Base-by-base conservation (phyloP, 768 basidiomycete species). In the Kwoniella heveanensis region DNA sequence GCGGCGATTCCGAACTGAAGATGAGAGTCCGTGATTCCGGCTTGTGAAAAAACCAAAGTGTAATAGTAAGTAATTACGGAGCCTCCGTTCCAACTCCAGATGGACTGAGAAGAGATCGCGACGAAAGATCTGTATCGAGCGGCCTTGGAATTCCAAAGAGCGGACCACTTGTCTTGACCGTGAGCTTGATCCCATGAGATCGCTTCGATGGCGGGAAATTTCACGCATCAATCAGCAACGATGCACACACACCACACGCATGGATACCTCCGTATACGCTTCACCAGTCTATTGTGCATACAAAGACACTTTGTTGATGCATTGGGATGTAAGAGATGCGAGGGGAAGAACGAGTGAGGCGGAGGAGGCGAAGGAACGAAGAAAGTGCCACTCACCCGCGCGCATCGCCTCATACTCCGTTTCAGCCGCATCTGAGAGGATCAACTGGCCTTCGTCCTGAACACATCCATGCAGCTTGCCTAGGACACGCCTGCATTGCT, bases 61-160 rank as follows among this genome's bases (percentile, higher is more conserved):
- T 71, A 71, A 48, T 61, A 61, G 46, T 61, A 61, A 8, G 47
- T 44, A 17, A 44, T 3, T 17, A 62, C 48, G 27, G 53, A 60
- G 2, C 56, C 58, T 19, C 70, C 70, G 49, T 71, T 71, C 70
- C 70, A 71, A 2, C 64, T 60, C 70, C 70, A 71, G 54, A 60
- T 64, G 19, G 55, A 68, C 37, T 71, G 70, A 19, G 62, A 65
- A 21, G 67, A 68, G 54, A 62, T 54, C 9, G 69, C 69, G 1
- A 71, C 69, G 51, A 71, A 71, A 13, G 69, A 71, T 32, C 69
- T 50, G 46, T 71, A 71, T 50, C 69, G 54, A 1, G 69, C 69
- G 0, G 69, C 65, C 52, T 71, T 71, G n/a, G 66, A 58, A 29
- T 71, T 71, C 66, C 66, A 71, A 21, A 71, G 39, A 10, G 69